These are phyloP conservation scores for Aspergillus sp. DNA, from an alignment of 2,329 filamentous ascomycete species.

Conservation along the genomic window DNA sequence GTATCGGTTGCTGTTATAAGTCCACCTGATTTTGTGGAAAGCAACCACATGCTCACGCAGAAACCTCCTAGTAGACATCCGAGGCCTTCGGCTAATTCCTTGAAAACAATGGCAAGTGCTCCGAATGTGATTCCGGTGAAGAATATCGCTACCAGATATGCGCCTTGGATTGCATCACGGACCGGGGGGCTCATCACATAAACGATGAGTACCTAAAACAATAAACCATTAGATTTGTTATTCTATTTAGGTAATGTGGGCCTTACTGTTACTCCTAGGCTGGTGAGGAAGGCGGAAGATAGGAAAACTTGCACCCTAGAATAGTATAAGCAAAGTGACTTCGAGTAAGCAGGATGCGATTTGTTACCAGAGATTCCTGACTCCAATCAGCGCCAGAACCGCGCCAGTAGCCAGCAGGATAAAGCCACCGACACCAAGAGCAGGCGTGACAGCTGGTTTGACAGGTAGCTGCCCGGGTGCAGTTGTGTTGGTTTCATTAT, in stretches of 20 bases:
- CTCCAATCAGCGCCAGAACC: constrained; percentile 72
- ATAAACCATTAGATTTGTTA: neutral
- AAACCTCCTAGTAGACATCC: constrained; percentile 86
- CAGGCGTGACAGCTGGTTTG: constrained; percentile 73
- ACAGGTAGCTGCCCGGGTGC: constrained; percentile 61
- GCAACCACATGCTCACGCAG: constrained; percentile 85
- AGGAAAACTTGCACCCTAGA: constrained; percentile 70
- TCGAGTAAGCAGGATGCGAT: neutral
- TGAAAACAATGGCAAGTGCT: constrained; percentile 72
- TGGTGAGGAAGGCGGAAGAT: constrained; percentile 71
- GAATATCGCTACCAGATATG: constrained; percentile 76
- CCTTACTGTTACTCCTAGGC: constrained; percentile 67
- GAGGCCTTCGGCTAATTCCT: constrained; percentile 79
- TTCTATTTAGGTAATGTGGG: neutral
- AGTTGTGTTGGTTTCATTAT: constrained; percentile 22
- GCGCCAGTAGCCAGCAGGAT: constrained; percentile 73
- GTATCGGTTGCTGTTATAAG: constrained; percentile 62
- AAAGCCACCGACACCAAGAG: constrained; percentile 74
- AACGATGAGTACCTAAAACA: constrained; percentile 66
- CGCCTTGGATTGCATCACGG: constrained; percentile 74
- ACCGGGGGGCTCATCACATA: constrained; percentile 85
- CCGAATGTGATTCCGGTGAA: constrained; percentile 74
- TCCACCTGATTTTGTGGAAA: constrained; percentile 74
- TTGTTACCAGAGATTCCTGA: constrained; percentile 68
- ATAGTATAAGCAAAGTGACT: constrained; percentile 14